phyloP scores from a whole-genome alignment of 345 rosid species.

The Draba incana region DNA sequence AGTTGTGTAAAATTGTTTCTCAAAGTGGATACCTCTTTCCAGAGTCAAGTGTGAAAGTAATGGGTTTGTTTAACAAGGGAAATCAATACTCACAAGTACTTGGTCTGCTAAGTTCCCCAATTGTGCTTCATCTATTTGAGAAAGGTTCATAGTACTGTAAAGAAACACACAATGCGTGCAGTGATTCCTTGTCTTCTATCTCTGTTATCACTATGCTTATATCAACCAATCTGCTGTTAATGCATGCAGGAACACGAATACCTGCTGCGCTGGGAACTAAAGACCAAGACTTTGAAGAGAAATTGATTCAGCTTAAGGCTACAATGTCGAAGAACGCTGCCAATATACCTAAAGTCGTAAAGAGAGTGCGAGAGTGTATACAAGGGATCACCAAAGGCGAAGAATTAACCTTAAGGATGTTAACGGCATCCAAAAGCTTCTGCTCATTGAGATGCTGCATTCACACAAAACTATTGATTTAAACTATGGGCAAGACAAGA shows the following conservation, averaged over 20 bases:
- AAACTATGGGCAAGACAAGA: too few relatives aligned
- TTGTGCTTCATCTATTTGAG: neutral
- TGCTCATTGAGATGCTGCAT: too few relatives aligned
- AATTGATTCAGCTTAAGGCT: constrained; percentile 51
- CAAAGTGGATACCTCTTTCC: neutral
- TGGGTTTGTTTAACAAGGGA: neutral
- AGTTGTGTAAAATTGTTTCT: too few relatives aligned
- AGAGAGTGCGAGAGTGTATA: constrained; percentile 64
- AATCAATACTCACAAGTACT: neutral
- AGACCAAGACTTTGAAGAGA: constrained; percentile 47
- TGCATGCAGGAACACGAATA: constrained; percentile 31
- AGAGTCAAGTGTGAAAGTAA: neutral
- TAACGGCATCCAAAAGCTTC: too few relatives aligned
- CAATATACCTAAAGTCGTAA: constrained; percentile 51
- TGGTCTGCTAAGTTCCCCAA: neutral
- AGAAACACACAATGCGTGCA: neutral
- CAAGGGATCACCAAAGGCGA: constrained; percentile 51
- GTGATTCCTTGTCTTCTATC: constrained; percentile 7
- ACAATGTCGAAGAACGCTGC: constrained; percentile 51
- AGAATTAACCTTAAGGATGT: constrained; percentile 3
- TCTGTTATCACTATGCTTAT: constrained; percentile 2
- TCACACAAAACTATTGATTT: too few relatives aligned
- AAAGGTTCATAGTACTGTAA: constrained; percentile 1
- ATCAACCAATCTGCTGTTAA: constrained; percentile 24
- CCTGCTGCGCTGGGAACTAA: constrained; percentile 26